phyloP scores from a whole-genome alignment of 257 asterid species.

The Ophiorrhiza pumila region DNA sequence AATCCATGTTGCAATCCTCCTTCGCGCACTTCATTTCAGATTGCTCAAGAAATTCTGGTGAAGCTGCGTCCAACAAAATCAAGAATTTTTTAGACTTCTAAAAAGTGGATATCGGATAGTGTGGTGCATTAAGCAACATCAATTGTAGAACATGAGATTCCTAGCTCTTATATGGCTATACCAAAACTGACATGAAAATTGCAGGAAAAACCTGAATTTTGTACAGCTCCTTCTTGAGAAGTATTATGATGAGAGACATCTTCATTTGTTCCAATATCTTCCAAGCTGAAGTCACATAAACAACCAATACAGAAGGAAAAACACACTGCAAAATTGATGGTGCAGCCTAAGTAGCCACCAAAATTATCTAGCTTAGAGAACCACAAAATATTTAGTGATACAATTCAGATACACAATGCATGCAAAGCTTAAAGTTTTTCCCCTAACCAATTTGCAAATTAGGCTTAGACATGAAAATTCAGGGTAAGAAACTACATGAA shows the following conservation, averaged over 20 bases:
- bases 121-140: neutral
- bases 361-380: neutral
- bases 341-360: neutral
- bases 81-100: neutral
- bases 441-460: neutral
- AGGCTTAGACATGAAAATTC: neutral
- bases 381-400: neutral
- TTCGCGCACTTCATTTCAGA: slow-evolving; percentile 5
- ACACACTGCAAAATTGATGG: neutral
- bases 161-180: neutral
- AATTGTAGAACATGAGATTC: neutral
- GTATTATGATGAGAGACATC: slow-evolving; percentile 8
- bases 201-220: slow-evolving; percentile 4
- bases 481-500: neutral
- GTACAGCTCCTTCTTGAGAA: neutral
- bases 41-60: slow-evolving; percentile 18
- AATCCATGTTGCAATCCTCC: slow-evolving; percentile 15
- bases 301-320: neutral
- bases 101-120: neutral
- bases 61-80: slow-evolving; percentile 16
- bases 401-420: neutral
- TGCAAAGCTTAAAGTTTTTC: neutral
- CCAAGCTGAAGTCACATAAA: slow-evolving; percentile 14
- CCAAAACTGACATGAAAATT: neutral
- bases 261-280: slow-evolving; percentile 14